Evolutionary conservation across 2,329 filamentous ascomycete species (phyloP).

Genomic region (Hypoxylon sp.): DNA sequence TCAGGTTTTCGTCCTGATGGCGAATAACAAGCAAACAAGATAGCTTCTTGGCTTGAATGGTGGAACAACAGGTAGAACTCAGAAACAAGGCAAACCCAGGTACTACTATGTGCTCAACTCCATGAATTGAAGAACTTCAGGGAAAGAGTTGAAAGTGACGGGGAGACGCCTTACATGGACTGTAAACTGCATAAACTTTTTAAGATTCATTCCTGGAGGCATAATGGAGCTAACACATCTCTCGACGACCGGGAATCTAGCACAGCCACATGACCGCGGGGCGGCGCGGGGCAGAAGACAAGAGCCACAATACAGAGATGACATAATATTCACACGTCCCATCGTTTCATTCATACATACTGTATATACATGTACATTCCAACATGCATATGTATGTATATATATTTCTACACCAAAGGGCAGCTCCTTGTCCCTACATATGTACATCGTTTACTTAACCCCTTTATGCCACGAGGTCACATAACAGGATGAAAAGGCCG

Average conservation of each 20-base stretch:
- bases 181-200: background rate
- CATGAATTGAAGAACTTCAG: background rate
- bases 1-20: background rate
- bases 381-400: too few species aligned
- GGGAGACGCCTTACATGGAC: background rate
- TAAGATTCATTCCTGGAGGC: too few species aligned
- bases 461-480: too few species aligned
- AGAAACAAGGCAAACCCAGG: background rate
- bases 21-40: background rate
- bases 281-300: conserved; percentile 3
- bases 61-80: background rate
- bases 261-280: conserved; percentile 21
- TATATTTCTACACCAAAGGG: too few species aligned
- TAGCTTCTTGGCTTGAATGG: background rate
- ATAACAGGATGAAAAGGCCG: too few species aligned
- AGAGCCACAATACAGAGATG: conserved; percentile 5
- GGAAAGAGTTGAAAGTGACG: background rate
- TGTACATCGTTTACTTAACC: too few species aligned
- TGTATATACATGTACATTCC: background rate
- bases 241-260: background rate
- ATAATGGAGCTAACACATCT: conserved; percentile 12
- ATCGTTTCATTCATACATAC: too few species aligned
- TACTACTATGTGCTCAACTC: background rate
- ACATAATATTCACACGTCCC: background rate
- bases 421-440: too few species aligned